phyloP scores from a whole-genome alignment of 1,139 yeast genomes.

The Lodderomyces parapsilosis region DNA sequence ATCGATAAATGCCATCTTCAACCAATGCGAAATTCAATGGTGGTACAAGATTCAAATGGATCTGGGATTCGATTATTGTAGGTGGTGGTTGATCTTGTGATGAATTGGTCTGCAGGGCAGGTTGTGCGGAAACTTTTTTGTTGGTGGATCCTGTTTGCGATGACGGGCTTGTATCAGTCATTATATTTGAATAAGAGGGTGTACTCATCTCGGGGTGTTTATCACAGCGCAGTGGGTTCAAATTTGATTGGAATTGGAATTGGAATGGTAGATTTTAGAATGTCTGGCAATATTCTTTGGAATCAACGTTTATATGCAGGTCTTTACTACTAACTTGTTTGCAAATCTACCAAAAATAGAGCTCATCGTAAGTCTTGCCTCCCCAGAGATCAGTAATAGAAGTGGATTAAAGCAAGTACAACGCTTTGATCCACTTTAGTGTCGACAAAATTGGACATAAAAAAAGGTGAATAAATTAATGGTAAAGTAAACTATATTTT shows the following conservation, averaged over 20 bases:
- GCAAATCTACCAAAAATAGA: too few relatives aligned
- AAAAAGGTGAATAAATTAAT: too few relatives aligned
- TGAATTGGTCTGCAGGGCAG: neutral
- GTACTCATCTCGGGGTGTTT: too few relatives aligned
- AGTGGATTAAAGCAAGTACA: too few relatives aligned
- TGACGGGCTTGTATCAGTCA: neutral
- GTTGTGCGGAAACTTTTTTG: neutral
- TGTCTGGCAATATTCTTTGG: neutral
- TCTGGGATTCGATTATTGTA: slow-evolving; percentile 4
- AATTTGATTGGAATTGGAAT: too few relatives aligned
- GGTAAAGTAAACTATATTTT: too few relatives aligned
- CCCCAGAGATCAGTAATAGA: too few relatives aligned
- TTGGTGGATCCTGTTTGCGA: neutral
- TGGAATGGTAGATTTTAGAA: neutral
- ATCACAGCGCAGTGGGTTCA: too few relatives aligned
- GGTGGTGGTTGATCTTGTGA: neutral
- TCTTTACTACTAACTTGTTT: neutral
- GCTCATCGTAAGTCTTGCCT: too few relatives aligned
- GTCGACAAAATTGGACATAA: too few relatives aligned
- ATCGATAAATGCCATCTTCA: slow-evolving; percentile 81
- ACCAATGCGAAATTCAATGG: slow-evolving; percentile 90
- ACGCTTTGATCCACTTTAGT: too few relatives aligned
- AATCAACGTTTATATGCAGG: neutral
- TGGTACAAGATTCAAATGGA: slow-evolving; percentile 51
- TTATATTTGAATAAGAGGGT: too few relatives aligned